Percentiles rank a stretch among this genome's conserved stretches.
Evolutionary conservation across 768 basidiomycete genomes (phyloP).

Genomic region (Leucosporidium creatinivorum): DNA sequence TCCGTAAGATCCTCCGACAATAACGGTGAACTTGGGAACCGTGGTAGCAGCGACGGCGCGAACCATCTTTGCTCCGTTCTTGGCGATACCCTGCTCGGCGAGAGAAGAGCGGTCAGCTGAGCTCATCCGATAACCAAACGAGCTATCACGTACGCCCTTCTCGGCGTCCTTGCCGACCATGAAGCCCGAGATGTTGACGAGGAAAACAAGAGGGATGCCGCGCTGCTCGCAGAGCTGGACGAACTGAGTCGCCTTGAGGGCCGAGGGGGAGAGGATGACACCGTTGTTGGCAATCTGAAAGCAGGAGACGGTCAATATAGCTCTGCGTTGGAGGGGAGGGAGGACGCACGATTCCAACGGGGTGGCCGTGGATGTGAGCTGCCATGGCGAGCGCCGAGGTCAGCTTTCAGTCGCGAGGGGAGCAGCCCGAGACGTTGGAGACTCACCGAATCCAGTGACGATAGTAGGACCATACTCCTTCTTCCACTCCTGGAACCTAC

Average conservation of each 20-base stretch:
- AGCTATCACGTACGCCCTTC: constrained; percentile 50
- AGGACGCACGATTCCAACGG: constrained; percentile 63
- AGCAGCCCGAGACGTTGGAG: not conserved
- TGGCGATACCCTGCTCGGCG: constrained; percentile 55
- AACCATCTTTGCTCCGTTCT: constrained; percentile 96
- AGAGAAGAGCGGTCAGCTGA: not conserved
- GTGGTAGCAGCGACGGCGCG: constrained; percentile 88
- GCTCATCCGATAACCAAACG: not conserved
- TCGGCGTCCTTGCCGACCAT: constrained; percentile 98
- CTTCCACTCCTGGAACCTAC: constrained; percentile 89
- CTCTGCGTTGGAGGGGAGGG: too few relatives aligned
- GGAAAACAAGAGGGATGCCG: constrained; percentile 77
- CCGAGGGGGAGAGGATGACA: constrained; percentile 87
- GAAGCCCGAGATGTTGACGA: constrained; percentile 94
- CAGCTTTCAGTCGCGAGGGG: not conserved
- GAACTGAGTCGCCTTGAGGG: constrained; percentile 89
- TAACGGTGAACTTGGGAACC: constrained; percentile 85
- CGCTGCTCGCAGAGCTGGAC: constrained; percentile 90
- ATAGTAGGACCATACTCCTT: constrained; percentile 88
- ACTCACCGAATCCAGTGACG: constrained; percentile 54
- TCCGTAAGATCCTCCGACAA: constrained; percentile 70
- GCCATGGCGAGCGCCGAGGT: constrained; percentile 34
- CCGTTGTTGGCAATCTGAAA: constrained; percentile 72
- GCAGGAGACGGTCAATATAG: not conserved
- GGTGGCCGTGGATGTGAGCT: constrained; percentile 77